A percentile compares a stretch with the other conserved stretches of the same genome.
phyloP scores from a whole-genome alignment of 495 filamentous ascomycete species.

The Parathielavia hyrcaniae region DNA sequence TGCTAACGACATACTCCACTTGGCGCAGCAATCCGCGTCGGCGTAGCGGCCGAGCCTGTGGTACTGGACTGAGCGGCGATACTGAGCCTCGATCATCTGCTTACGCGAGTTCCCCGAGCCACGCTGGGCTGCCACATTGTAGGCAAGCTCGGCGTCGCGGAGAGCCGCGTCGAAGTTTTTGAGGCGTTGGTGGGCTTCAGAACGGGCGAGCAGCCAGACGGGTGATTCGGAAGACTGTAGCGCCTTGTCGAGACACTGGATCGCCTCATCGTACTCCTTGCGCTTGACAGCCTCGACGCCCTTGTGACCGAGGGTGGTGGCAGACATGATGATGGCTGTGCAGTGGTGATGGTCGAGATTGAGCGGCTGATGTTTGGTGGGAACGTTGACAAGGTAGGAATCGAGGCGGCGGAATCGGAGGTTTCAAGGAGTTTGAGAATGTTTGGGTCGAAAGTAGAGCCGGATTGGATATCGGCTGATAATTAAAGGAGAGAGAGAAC shows the following conservation, averaged over 20 bases:
- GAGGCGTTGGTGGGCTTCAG: constrained; percentile 69
- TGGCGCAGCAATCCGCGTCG: constrained; percentile 69
- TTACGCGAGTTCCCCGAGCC: constrained; percentile 58
- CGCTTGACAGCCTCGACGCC: constrained; percentile 55
- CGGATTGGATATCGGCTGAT: no score
- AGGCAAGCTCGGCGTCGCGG: constrained; percentile 71
- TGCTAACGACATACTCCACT: constrained; percentile 52
- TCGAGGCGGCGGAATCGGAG: no score
- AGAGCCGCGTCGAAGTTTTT: constrained; percentile 54
- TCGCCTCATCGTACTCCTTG: constrained; percentile 59
- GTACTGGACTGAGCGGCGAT: constrained; percentile 69
- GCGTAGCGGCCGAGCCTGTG: constrained; percentile 65
- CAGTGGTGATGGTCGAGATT: background rate
- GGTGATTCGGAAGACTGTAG: constrained; percentile 62
- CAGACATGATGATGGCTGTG: constrained; percentile 24
- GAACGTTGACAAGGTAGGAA: no score
- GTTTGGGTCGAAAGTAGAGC: no score
- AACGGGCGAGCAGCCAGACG: constrained; percentile 80
- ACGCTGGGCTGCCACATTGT: constrained; percentile 61
- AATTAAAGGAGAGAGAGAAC: no score
- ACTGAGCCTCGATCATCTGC: constrained; percentile 70
- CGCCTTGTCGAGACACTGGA: constrained; percentile 71
- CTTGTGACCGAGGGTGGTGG: constrained; percentile 29
- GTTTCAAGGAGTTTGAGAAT: no score
- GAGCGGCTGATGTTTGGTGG: no score